Evolutionary conservation across 176 grass and related monocot species (phyloP).

Genomic region (Poa pratensis): DNA sequence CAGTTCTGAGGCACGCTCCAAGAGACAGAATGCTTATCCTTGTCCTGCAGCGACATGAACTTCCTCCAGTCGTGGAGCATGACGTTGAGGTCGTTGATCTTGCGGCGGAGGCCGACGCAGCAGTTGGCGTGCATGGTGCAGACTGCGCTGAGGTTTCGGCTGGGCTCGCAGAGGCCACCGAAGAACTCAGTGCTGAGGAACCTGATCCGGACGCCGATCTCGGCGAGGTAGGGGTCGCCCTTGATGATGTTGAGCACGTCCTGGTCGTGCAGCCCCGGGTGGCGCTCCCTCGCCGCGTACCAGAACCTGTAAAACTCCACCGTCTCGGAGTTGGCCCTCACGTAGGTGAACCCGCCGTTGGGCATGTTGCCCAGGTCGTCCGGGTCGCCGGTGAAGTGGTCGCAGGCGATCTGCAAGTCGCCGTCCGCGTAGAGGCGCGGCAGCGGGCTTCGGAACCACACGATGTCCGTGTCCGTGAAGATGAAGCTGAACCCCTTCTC

Average conservation of each 20-base stretch:
- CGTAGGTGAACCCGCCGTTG: slow-evolving; percentile 67
- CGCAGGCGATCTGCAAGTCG: slow-evolving; percentile 70
- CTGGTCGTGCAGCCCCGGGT: slow-evolving; percentile 59
- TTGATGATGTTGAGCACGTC: slow-evolving; percentile 71
- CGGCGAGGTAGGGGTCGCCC: slow-evolving; percentile 36
- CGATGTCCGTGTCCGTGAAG: slow-evolving; percentile 73
- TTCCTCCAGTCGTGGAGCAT: slow-evolving; percentile 77
- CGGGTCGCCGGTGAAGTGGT: slow-evolving; percentile 58
- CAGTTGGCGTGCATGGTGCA: slow-evolving; percentile 90
- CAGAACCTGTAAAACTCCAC: slow-evolving; percentile 53
- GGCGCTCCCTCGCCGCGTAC: slow-evolving; percentile 42
- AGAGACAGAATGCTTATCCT: background rate
- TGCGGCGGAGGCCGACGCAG: slow-evolving; percentile 63
- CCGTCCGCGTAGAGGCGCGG: slow-evolving; percentile 41
- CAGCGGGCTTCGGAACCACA: slow-evolving; percentile 77
- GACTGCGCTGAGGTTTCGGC: slow-evolving; percentile 53
- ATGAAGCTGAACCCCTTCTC: slow-evolving; percentile 84
- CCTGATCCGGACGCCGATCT: slow-evolving; percentile 52
- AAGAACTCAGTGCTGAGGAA: slow-evolving; percentile 78
- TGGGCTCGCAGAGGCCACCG: slow-evolving; percentile 66
- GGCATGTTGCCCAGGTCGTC: slow-evolving; percentile 49
- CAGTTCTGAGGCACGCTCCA: slow-evolving; percentile 73
- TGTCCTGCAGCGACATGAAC: slow-evolving; percentile 52
- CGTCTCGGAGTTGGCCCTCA: slow-evolving; percentile 51
- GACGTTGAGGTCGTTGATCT: slow-evolving; percentile 60